Base-by-base conservation (phyloP, 805 yeast genomes). In the Priceomyces haplophilus region DNA sequence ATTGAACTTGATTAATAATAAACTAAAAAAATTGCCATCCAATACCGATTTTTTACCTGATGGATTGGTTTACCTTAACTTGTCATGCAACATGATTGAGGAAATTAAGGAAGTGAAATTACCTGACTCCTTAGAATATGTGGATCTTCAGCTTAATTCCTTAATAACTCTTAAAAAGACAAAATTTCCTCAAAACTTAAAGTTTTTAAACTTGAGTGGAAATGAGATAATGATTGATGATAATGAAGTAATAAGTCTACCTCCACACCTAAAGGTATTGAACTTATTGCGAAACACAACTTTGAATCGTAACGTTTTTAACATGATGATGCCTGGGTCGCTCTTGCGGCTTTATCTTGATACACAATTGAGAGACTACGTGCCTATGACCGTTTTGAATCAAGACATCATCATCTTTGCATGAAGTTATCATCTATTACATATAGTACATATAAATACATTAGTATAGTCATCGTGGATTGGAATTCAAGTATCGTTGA, bases 151-250 rank as follows among this genome's bases (percentile, higher is more conserved):
- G 27, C 42, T 49, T 8, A 52, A 51, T 34, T 37, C 41, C 7
- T 34, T 52, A 10, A 31, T 20, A 18, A 43, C 42, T 17, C 29
- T 52, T 13, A 38, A 41, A 10, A 38, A 41, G 21, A 31, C 47
- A n/a, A 30, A 31, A 2, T 49, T 48, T 34, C 55, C 55, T 6
- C 19, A 29, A 8, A 38, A 37, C 18, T 41, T 52, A 16, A 44
- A 46, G 21, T 47, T 49, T n/a, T 40, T 52, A 19, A 49, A 49
- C 21, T 49, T 46, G 5, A 41, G 50, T 34, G 51, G 54, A 17
- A 52, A 52, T 37, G 48, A 52, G 24, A 50, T 52, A 17, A 38
- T 31, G 30, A 42, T 50, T 34, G 47, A 46, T 34, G 50, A 47
- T 21, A 48, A 40, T 30, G 52, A 49, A 32, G 18, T 32, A 13